Conservation (phyloP, 495 filamentous ascomycete genomes). For the Tetracladium marchalianum region DNA sequence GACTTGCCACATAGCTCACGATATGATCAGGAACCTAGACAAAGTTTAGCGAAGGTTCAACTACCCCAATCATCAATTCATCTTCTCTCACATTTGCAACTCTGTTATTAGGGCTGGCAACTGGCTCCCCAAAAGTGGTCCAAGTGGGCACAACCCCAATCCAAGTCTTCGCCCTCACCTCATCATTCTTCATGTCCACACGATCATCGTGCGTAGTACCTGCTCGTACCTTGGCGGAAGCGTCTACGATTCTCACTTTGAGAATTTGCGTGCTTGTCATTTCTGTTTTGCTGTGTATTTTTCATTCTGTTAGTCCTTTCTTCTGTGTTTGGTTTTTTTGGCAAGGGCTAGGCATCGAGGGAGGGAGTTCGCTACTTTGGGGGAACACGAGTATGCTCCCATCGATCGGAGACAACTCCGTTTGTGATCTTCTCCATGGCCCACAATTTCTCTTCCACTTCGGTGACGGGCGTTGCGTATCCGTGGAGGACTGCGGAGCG, state of each 20-base stretch:
- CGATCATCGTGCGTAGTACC: conserved; percentile 63
- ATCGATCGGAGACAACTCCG: conserved; percentile 56
- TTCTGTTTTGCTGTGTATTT: conserved; percentile 48
- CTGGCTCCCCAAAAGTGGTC: conserved; percentile 53
- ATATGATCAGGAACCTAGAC: conserved; percentile 14
- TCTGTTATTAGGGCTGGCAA: conserved; percentile 29
- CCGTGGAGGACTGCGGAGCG: conserved; percentile 76
- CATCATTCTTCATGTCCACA: conserved; percentile 54
- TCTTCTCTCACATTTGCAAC: conserved; percentile 7
- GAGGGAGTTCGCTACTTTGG: conserved; percentile 25
- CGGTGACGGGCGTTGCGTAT: conserved; percentile 55
- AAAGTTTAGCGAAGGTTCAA: background rate
- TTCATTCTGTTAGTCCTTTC: no score
- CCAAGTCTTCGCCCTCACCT: conserved; percentile 55
- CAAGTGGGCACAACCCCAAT: conserved; percentile 76
- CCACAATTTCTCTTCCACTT: conserved; percentile 63
- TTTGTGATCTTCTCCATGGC: conserved; percentile 81
- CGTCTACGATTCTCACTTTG: conserved; percentile 56
- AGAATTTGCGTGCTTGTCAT: conserved; percentile 70
- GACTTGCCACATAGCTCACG: conserved; percentile 5
- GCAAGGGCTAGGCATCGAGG: no score
- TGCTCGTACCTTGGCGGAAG: conserved; percentile 67
- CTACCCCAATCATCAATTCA: background rate
- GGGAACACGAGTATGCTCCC: conserved; percentile 56
- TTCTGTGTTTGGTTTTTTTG: no score